Evolutionary conservation across 805 yeast species (phyloP).

Genomic region (Hemisphaericaspora nanyangensis): DNA sequence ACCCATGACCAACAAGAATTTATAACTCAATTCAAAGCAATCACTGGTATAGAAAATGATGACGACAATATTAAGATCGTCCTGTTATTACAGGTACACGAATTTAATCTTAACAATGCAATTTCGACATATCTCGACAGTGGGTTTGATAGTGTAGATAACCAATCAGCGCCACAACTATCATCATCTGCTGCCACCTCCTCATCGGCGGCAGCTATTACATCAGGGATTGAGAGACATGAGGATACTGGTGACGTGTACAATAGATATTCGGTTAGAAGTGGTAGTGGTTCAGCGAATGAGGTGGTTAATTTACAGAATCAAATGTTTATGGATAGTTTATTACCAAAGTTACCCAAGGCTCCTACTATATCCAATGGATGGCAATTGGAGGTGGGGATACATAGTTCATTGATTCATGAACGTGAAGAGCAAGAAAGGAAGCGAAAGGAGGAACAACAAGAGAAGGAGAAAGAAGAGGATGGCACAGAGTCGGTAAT

Average conservation of each 20-base stretch:
- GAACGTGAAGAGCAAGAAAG: constrained; percentile 5
- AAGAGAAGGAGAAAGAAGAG: constrained; percentile 1
- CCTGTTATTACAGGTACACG: constrained; percentile 44
- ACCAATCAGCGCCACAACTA: not conserved
- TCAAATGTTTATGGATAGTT: constrained; percentile 18
- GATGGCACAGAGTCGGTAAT: not conserved
- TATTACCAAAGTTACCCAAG: constrained; percentile 36
- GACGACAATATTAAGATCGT: constrained; percentile 45
- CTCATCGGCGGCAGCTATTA: too few species aligned
- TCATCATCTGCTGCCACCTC: not conserved
- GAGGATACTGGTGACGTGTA: constrained; percentile 19
- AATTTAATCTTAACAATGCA: constrained; percentile 62
- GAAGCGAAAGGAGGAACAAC: constrained; percentile 3
- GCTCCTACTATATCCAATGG: constrained; percentile 37
- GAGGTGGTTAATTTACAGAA: constrained; percentile 20
- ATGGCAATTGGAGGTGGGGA: constrained; percentile 43
- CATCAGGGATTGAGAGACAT: constrained; percentile 12
- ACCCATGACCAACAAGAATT: constrained; percentile 6
- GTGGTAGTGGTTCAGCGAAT: not conserved
- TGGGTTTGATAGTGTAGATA: constrained; percentile 28
- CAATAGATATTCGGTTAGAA: constrained; percentile 7
- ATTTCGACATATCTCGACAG: constrained; percentile 58
- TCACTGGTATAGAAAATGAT: constrained; percentile 29
- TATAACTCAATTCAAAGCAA: constrained; percentile 15
- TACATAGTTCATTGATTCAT: constrained; percentile 28